A percentile compares a stretch with the other conserved stretches of the same genome.
Evolutionary conservation across 179 eudicot genomes (phyloP).

Genomic region (Beta corolliflora): DNA sequence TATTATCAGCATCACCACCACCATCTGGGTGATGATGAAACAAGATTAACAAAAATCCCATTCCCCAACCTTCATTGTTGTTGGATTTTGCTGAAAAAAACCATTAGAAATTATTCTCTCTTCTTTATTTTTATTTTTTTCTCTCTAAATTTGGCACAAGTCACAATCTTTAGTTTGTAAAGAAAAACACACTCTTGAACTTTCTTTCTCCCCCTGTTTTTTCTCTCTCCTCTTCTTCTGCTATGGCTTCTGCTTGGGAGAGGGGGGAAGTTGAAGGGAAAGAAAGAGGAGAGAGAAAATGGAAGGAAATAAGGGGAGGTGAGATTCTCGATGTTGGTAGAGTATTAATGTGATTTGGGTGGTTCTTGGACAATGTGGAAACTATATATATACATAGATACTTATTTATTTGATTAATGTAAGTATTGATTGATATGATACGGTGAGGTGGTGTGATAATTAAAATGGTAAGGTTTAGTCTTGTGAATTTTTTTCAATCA

Average conservation of each 20-base stretch:
- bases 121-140: not conserved
- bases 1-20: not conserved
- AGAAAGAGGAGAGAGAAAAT: not conserved
- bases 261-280: too few relatives aligned
- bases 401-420: not conserved
- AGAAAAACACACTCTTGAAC: slow-evolving; percentile 4
- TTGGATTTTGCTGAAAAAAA: slow-evolving; percentile 9
- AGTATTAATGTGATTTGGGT: slow-evolving; percentile 28
- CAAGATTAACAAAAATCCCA: slow-evolving; percentile 31
- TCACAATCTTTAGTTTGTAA: not conserved
- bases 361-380: slow-evolving; percentile 17
- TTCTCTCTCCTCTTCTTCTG: not conserved
- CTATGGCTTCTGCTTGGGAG: not conserved
- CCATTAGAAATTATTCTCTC: too few relatives aligned
- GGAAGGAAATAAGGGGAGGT: not conserved
- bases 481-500: too few relatives aligned
- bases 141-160: not conserved
- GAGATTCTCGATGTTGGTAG: slow-evolving; percentile 23
- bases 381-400: not conserved
- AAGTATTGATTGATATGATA: not conserved
- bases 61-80: slow-evolving; percentile 28
- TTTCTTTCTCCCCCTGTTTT: not conserved
- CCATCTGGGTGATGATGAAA: slow-evolving; percentile 18
- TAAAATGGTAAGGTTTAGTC: not conserved
- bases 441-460: not conserved